Evolutionary conservation across 176 grass and related monocot genomes (phyloP).

Genomic region (Aegilops tauschii): DNA sequence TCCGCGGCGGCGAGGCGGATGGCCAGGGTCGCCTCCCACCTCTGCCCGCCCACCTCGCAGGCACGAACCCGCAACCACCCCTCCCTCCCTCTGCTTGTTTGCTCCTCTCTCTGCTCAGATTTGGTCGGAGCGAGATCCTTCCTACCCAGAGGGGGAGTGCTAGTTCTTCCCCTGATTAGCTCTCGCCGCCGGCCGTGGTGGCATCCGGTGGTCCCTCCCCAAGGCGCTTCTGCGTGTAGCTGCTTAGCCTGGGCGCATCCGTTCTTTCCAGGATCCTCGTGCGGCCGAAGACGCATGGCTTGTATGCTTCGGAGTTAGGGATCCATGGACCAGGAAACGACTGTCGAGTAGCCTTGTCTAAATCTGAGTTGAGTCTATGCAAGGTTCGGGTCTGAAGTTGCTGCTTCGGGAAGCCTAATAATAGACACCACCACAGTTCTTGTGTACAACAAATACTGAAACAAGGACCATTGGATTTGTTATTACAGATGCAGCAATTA

Average conservation of each 20-base stretch:
- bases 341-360: neutral
- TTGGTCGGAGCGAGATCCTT: neutral
- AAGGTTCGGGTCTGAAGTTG: neutral
- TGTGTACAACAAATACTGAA: too few relatives aligned
- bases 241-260: neutral
- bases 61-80: neutral
- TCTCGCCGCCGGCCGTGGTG: neutral
- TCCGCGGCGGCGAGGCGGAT: slow-evolving; percentile 48
- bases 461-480: too few relatives aligned
- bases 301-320: neutral
- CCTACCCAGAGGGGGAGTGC: neutral
- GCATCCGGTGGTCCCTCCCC: neutral
- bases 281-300: too few relatives aligned
- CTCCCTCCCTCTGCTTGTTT: neutral
- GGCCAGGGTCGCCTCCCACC: slow-evolving; percentile 58
- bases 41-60: slow-evolving; percentile 42
- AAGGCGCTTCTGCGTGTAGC: neutral
- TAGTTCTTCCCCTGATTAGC: neutral
- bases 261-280: neutral
- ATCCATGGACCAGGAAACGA: neutral
- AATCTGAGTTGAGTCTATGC: neutral
- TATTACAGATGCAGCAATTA: too few relatives aligned
- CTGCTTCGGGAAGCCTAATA: too few relatives aligned
- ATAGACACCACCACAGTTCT: too few relatives aligned
- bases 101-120: neutral